phyloP scores from a whole-genome alignment of 768 basidiomycete genomes.

The Psilocybe sp. region DNA sequence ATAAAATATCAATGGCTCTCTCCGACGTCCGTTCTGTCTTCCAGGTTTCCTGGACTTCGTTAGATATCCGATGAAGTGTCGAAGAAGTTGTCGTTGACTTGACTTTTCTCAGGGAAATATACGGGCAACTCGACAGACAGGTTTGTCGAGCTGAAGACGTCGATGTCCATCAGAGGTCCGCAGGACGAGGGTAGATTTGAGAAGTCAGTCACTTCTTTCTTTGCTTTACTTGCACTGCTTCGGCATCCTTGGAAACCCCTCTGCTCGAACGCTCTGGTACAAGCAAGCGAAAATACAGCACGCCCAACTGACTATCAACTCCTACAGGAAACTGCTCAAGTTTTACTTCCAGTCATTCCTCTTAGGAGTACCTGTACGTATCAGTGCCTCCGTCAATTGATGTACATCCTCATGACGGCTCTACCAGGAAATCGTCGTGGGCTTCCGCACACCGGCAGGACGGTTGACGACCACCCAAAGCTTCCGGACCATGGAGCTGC shows the following conservation, averaged over 20 bases:
- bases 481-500: constrained; percentile 79
- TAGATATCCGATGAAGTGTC: not conserved
- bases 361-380: constrained; percentile 80
- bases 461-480: constrained; percentile 60
- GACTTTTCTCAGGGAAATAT: constrained; percentile 47
- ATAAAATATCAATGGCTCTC: not conserved
- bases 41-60: not conserved
- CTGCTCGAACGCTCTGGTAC: not conserved
- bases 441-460: constrained; percentile 82
- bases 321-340: constrained; percentile 78
- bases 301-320: not conserved
- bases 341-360: constrained; percentile 92
- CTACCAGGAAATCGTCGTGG: constrained; percentile 75
- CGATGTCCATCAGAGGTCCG: constrained; percentile 59
- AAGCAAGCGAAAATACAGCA: no score
- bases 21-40: not conserved
- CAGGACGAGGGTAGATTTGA: constrained; percentile 76
- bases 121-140: constrained; percentile 54
- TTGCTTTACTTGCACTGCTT: not conserved
- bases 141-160: constrained; percentile 88
- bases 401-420: not conserved
- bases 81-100: not conserved
- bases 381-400: constrained; percentile 5
- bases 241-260: not conserved
- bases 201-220: constrained; percentile 42